Evolutionary conservation across 1,284 basidiomycete genomes (phyloP).

Genomic region (Cutaneotrichosporon curvatum): DNA sequence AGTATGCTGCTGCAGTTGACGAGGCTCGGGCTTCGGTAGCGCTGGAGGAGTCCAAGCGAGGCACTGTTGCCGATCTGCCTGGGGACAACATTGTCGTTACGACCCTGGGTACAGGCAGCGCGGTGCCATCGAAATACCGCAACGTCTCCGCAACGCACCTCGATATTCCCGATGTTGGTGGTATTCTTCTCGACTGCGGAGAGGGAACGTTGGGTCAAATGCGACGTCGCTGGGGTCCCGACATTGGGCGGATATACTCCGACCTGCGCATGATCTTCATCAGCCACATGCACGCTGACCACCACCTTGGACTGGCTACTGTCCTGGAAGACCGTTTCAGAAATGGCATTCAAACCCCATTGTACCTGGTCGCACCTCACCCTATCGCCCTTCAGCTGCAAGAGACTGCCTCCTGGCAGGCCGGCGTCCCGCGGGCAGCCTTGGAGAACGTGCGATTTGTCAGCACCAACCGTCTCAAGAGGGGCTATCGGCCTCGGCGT

Average conservation of each 20-base stretch:
- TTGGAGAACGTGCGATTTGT: conserved; percentile 40
- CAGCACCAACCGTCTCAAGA: conserved; percentile 21
- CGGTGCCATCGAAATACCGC: conserved; percentile 72
- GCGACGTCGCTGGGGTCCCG: conserved; percentile 65
- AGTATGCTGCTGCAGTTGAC: conserved; percentile 22
- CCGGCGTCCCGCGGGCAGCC: conserved; percentile 18
- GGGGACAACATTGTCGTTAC: conserved; percentile 65
- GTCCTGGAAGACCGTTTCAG: conserved; percentile 65
- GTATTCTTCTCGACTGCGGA: conserved; percentile 78
- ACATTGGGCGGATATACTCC: conserved; percentile 53
- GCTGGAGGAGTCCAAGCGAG: conserved; percentile 3
- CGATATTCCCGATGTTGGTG: conserved; percentile 60
- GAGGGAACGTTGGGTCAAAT: conserved; percentile 91
- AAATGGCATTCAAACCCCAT: conserved; percentile 26
- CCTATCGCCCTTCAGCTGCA: conserved; percentile 46
- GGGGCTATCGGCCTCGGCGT: not conserved
- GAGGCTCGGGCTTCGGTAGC: conserved; percentile 20
- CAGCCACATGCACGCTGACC: conserved; percentile 88
- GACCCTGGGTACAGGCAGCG: conserved; percentile 82
- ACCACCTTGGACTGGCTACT: conserved; percentile 75
- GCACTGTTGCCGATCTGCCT: conserved; percentile 21
- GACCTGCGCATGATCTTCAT: conserved; percentile 73
- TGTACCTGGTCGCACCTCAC: conserved; percentile 60
- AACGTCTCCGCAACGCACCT: conserved; percentile 77
- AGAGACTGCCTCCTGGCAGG: conserved; percentile 38